These are phyloP conservation scores for Fusarium redolens DNA, from an alignment of 2,329 filamentous ascomycete genomes.

Conservation along the genomic window DNA sequence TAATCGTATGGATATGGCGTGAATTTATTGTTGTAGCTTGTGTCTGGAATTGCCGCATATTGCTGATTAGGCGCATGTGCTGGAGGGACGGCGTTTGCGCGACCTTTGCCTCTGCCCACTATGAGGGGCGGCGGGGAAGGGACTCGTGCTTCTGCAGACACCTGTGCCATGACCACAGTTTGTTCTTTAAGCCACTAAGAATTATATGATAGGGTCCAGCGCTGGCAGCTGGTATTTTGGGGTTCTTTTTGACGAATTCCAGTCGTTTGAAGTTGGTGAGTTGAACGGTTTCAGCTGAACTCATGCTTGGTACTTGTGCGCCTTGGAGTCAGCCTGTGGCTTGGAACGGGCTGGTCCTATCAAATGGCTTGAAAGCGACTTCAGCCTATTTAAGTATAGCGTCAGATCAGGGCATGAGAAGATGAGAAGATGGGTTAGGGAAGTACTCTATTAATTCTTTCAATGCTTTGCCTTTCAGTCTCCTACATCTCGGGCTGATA, in stretches of 20 bases:
- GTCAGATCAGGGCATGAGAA: neutral
- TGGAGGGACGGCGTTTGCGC: neutral
- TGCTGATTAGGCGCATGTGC: neutral
- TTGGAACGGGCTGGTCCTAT: neutral
- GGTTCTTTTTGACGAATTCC: accelerated
- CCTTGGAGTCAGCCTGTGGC: neutral
- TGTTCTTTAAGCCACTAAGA: neutral
- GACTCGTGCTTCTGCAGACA: neutral
- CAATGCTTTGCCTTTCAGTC: too few species aligned
- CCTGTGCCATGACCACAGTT: neutral
- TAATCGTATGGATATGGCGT: neutral
- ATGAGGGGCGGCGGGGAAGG: neutral
- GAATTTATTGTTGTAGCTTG: neutral
- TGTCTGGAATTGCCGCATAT: neutral
- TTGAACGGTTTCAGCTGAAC: neutral
- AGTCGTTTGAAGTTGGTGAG: neutral
- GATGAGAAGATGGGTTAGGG: too few species aligned
- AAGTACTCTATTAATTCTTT: too few species aligned
- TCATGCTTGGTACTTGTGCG: neutral
- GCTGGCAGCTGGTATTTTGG: accelerated
- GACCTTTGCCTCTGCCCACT: neutral
- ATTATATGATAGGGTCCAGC: accelerated
- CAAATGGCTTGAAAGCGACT: neutral
- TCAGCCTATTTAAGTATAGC: neutral
- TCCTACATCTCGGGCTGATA: conserved; percentile 33